Base-by-base conservation (phyloP, 768 basidiomycete genomes). In the Panus rudis region DNA sequence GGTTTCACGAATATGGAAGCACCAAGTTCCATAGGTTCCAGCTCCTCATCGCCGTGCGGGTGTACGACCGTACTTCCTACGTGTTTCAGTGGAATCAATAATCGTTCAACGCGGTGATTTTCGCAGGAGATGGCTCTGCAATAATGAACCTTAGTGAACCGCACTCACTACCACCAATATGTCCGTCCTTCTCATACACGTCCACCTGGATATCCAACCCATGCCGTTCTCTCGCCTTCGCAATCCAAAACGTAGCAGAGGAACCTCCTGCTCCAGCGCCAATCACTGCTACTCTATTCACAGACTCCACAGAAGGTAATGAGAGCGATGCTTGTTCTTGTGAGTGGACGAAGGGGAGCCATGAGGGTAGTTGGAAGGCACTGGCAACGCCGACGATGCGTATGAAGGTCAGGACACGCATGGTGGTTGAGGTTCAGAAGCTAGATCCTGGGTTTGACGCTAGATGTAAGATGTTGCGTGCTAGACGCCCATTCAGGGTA, bases 221-320 rank as follows among this genome's bases (percentile, higher is more conserved):
- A 45, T 72, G 80, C 20, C 84, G 69, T 50, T 85, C 72, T 52
- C 82, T 81, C 21, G 84, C 86, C 57, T 84, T 84, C 16, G 76
- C 73, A 41, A 93, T 80, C 82, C 91, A 87, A 56, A 78, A 87
- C 2, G 80, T 90, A 17, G 91, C 86, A 20, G 88, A 84, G 13
- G 77, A 78, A 7, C 92, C 92, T 8, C 72, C 89, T 12, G 92
- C 91, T 21, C 92, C 92, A 0, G 92, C 92, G 14, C 92, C 92
- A 42, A 96, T 77, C 55, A 96, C 80, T 6, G 92, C 92, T 52
- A 96, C 72, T 37, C 81, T 66, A 34, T 80, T 75, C 0, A 68
- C 39, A 6, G 46, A 16, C 8, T 14, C 10, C n/a, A 35, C 16
- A 8, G 7, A 6, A 7, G 33, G 33, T 7, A 35, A 7, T 6